Conservation (phyloP, 1,139 yeast species). For the Protomyces gravidus region DNA sequence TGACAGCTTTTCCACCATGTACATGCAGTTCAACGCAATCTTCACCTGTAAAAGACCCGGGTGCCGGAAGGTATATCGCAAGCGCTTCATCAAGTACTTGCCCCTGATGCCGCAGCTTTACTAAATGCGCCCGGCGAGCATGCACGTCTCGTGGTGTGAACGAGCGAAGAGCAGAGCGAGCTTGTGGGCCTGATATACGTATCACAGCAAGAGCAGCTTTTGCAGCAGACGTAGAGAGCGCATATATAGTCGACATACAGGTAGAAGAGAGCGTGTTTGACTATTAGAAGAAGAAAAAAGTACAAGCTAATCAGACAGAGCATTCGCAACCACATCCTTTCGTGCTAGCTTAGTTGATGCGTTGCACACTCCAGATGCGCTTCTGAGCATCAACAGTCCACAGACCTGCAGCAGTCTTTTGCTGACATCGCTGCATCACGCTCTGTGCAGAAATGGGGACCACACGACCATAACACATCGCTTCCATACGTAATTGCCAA, state of each 20-base stretch:
- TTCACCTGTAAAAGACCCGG: constrained; percentile 90
- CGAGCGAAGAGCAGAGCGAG: constrained; percentile 37
- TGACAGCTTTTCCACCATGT: constrained; percentile 91
- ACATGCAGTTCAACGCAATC: constrained; percentile 79
- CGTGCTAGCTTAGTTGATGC: not conserved
- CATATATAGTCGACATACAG: constrained; percentile 64
- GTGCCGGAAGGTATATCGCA: constrained; percentile 62
- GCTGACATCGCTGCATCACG: not conserved
- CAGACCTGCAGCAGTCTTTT: not conserved
- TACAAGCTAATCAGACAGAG: too few relatives aligned
- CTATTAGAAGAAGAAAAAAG: too few relatives aligned
- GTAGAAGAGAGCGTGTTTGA: too few relatives aligned
- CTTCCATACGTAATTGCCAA: not conserved
- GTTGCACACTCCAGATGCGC: not conserved
- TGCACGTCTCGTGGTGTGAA: constrained; percentile 37
- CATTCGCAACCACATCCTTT: too few relatives aligned
- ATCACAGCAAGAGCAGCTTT: constrained; percentile 84
- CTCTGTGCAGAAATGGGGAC: not conserved
- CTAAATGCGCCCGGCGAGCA: constrained; percentile 34
- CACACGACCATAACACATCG: not conserved
- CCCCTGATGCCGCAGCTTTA: constrained; percentile 40
- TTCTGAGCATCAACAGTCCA: not conserved
- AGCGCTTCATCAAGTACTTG: constrained; percentile 70
- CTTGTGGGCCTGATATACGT: constrained; percentile 71
- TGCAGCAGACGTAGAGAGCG: constrained; percentile 77